Evolutionary conservation across 139 green algal species (phyloP).

Genomic region (Coelastrella sp.): DNA sequence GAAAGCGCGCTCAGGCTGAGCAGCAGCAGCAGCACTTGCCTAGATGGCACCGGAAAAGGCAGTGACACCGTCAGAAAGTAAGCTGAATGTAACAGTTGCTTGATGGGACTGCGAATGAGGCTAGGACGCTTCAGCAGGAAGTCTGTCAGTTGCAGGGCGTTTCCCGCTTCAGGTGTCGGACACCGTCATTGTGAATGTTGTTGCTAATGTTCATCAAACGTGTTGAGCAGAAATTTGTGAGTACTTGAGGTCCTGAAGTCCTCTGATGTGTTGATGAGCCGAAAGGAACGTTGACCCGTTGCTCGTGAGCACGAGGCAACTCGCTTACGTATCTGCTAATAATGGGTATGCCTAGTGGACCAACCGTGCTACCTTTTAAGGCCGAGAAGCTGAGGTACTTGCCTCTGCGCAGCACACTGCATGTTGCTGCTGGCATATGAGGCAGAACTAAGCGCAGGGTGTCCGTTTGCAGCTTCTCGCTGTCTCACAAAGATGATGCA

Average conservation of each 20-base stretch:
- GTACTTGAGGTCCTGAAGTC: not conserved
- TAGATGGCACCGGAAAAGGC: not conserved
- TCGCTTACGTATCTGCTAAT: not conserved
- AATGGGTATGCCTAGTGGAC: conserved; percentile 24
- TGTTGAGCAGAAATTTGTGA: not conserved
- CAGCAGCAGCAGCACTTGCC: not conserved
- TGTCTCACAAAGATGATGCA: not conserved
- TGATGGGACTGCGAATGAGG: no score
- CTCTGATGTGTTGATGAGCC: not conserved
- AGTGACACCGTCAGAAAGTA: no score
- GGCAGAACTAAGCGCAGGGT: not conserved
- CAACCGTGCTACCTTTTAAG: conserved; percentile 39
- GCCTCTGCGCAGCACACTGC: not conserved
- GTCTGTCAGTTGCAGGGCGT: no score
- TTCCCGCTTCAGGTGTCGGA: no score
- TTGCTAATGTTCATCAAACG: not conserved
- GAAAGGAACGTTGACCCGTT: not conserved
- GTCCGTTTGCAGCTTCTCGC: not conserved
- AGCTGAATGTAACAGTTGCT: no score
- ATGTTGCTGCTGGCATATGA: not conserved
- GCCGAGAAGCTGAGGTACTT: conserved; percentile 42
- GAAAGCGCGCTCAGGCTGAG: not conserved
- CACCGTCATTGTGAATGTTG: not conserved
- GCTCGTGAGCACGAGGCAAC: not conserved
- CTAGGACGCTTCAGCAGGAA: no score